Conservation (phyloP, 257 asterid genomes). For the Capsicum chinense region DNA sequence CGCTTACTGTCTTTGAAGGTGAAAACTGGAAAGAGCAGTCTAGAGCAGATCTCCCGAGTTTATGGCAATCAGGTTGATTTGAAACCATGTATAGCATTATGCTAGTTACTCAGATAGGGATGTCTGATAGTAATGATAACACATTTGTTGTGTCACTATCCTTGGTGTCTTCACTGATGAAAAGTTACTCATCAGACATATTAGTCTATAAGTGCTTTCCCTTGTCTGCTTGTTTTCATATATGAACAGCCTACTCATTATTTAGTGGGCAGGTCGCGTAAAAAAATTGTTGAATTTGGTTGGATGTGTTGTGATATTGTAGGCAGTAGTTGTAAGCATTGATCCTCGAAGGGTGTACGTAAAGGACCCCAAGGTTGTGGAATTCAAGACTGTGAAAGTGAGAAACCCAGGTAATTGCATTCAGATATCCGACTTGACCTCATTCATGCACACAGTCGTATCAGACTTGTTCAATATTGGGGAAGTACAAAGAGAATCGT, state of each 20-base stretch:
- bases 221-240: not conserved
- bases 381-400: slow-evolving; percentile 68
- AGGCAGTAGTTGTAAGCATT: slow-evolving; percentile 99
- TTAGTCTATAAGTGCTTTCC: not conserved
- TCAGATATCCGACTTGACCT: not conserved
- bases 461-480: not conserved
- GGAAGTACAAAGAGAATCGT: not conserved
- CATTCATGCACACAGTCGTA: not conserved
- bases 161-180: not conserved
- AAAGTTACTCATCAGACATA: not conserved
- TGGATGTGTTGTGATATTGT: slow-evolving; percentile 11
- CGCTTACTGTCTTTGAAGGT: slow-evolving; percentile 48
- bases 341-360: slow-evolving; percentile 89
- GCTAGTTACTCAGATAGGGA: not conserved
- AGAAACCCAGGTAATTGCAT: slow-evolving; percentile 65
- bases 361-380: slow-evolving; percentile 72
- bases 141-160: slow-evolving; percentile 22
- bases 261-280: not conserved
- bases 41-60: slow-evolving; percentile 90
- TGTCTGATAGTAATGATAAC: not conserved
- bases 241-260: slow-evolving; percentile 6
- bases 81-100: not conserved
- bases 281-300: not conserved
- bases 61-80: slow-evolving; percentile 86
- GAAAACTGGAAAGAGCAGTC: slow-evolving; percentile 88